phyloP scores from a whole-genome alignment of 108 stramenopile genomes.

The Phaeodactylum tricornutum region DNA sequence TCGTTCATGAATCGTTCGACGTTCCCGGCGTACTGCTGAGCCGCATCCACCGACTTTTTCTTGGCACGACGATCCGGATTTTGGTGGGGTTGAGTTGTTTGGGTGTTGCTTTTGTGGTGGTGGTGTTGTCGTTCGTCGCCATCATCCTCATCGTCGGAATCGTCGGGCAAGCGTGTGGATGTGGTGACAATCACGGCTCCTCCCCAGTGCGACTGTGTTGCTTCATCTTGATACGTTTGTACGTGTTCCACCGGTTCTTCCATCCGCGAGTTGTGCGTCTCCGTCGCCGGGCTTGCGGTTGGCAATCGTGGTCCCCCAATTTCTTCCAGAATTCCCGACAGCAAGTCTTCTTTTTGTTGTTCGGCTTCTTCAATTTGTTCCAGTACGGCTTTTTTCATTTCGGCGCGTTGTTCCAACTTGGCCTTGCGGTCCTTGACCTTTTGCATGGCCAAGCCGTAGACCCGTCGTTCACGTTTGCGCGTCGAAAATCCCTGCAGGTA shows the following conservation, averaged over 20 bases:
- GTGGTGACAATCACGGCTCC: slow-evolving; percentile 73
- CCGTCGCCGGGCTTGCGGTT: slow-evolving; percentile 1
- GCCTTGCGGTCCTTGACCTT: slow-evolving; percentile 80
- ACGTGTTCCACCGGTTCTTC: slow-evolving; percentile 9
- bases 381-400: slow-evolving; percentile 35
- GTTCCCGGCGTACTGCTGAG: slow-evolving; percentile 62
- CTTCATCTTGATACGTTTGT: slow-evolving; percentile 53
- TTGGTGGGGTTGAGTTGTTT: not conserved
- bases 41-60: slow-evolving; percentile 25
- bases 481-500: slow-evolving; percentile 69
- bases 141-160: slow-evolving; percentile 23
- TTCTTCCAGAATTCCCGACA: slow-evolving; percentile 14
- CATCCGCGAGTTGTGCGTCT: not conserved
- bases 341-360: slow-evolving; percentile 35
- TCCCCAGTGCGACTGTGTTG: slow-evolving; percentile 48
- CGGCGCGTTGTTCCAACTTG: slow-evolving; percentile 49
- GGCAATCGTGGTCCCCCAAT: no score
- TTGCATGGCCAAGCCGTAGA: slow-evolving; percentile 86
- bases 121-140: slow-evolving; percentile 11
- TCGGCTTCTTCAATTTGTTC: slow-evolving; percentile 66
- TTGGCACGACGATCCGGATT: no score
- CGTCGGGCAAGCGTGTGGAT: slow-evolving; percentile 40
- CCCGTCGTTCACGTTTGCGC: slow-evolving; percentile 67
- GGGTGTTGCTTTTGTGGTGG: no score
- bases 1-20: slow-evolving; percentile 51